Evolutionary conservation across 2,329 filamentous ascomycete genomes (phyloP).

Genomic region (Aurifilum marmelostoma): DNA sequence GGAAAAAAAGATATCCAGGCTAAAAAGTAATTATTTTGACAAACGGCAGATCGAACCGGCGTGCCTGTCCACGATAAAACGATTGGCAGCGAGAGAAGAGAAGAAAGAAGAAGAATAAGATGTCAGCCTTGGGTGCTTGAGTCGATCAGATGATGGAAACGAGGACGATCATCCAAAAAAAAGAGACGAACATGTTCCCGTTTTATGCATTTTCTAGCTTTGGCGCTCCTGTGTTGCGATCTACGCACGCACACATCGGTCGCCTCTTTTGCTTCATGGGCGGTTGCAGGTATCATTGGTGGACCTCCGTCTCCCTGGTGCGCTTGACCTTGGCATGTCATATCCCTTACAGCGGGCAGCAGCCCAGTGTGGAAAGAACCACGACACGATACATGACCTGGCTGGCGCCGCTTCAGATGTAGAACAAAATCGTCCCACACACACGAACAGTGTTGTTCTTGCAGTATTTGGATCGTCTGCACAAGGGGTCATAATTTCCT

Average conservation of each 20-base stretch:
- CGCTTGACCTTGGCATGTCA: neutral
- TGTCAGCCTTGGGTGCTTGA: neutral
- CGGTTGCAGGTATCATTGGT: neutral
- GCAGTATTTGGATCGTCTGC: neutral
- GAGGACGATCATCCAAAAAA: neutral
- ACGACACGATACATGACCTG: neutral
- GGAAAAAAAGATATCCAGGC: neutral
- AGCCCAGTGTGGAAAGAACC: neutral
- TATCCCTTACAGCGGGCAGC: neutral
- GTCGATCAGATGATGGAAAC: neutral
- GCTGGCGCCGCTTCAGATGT: neutral
- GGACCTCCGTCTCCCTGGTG: neutral
- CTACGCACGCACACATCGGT: neutral
- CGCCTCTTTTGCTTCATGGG: neutral
- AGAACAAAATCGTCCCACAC: neutral
- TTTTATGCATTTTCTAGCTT: neutral
- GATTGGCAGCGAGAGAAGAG: neutral
- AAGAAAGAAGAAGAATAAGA: neutral
- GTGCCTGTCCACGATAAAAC: neutral
- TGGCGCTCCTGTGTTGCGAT: neutral
- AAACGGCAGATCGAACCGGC: slow-evolving; percentile 11
- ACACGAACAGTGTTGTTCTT: too few species aligned
- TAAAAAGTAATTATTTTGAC: neutral
- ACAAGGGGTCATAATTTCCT: neutral
- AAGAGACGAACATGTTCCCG: slow-evolving; percentile 1